Evolutionary conservation across 1,284 basidiomycete species (phyloP).

Genomic region (Pseudozyma tsukubaensis): DNA sequence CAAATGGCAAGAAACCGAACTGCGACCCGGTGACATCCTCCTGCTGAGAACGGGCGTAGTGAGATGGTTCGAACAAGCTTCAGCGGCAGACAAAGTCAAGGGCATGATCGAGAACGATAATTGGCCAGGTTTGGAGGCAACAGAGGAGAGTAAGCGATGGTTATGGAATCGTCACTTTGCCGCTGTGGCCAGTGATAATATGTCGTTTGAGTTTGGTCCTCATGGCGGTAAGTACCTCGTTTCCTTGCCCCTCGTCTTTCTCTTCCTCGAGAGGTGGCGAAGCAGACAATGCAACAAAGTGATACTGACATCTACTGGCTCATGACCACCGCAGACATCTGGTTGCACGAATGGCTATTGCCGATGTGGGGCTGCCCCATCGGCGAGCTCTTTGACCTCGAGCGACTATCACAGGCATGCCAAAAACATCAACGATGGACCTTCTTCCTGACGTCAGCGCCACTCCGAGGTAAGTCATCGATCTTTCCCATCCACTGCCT

Average conservation of each 20-base stretch:
- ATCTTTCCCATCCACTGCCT: too few species aligned
- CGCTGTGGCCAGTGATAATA: conserved; percentile 42
- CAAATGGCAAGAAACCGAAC: conserved; percentile 26
- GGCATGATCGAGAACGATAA: conserved; percentile 46
- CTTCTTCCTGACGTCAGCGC: conserved; percentile 52
- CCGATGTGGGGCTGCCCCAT: conserved; percentile 49
- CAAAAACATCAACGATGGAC: conserved; percentile 42
- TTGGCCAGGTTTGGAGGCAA: conserved; percentile 40
- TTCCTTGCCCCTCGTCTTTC: neutral
- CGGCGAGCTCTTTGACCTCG: conserved; percentile 48
- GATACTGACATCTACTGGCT: neutral
- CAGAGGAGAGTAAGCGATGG: conserved; percentile 43
- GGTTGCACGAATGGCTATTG: conserved; percentile 47
- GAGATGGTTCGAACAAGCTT: conserved; percentile 40
- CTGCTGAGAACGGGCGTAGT: conserved; percentile 41
- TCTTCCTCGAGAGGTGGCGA: neutral
- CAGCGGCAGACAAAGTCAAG: conserved; percentile 23
- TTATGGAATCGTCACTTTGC: conserved; percentile 47
- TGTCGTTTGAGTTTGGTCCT: conserved; percentile 44
- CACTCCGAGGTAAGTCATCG: conserved; percentile 29
- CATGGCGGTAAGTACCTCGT: conserved; percentile 28
- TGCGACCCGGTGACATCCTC: conserved; percentile 32
- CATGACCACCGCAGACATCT: conserved; percentile 23
- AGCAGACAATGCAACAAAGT: too few species aligned
- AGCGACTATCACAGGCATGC: conserved; percentile 32